These are phyloP conservation scores for Fusarium heterosporum DNA, from an alignment of 2,329 filamentous ascomycete species.

Conservation along the genomic window DNA sequence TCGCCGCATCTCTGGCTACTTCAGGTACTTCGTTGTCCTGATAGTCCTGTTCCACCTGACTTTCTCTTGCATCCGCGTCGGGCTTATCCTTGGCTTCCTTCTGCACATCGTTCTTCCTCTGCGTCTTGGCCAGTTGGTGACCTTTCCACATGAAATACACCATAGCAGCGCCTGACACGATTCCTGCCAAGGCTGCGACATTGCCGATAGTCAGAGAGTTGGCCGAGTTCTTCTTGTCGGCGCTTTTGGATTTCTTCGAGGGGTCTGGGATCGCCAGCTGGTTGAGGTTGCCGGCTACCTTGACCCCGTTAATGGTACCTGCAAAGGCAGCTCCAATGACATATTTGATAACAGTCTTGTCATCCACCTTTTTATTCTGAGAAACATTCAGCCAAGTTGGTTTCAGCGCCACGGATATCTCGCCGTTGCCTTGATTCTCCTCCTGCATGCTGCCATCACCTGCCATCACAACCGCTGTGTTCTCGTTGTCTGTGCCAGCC, in stretches of 20 bases:
- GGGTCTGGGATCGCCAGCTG: not conserved
- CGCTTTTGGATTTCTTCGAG: not conserved
- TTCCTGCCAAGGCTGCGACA: not conserved
- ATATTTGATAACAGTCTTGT: not conserved
- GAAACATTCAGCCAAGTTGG: not conserved
- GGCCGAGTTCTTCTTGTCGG: not conserved
- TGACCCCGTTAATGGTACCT: not conserved
- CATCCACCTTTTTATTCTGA: not conserved
- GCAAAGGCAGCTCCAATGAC: constrained; percentile 2
- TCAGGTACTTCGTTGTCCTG: not conserved
- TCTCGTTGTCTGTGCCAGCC: not conserved
- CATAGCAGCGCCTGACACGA: not conserved
- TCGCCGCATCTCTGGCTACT: not conserved
- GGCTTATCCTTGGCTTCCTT: not conserved
- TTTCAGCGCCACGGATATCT: accelerated
- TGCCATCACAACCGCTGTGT: not conserved
- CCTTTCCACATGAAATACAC: not conserved
- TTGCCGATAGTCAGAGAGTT: not conserved
- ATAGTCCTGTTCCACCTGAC: not conserved
- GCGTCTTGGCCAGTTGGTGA: not conserved
- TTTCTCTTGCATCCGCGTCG: not conserved
- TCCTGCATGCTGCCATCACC: not conserved
- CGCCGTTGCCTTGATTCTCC: not conserved
- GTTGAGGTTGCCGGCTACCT: not conserved
- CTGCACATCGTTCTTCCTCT: not conserved